Percentiles rank a stretch among this genome's conserved stretches.
These are phyloP conservation scores for Phytopythium montanum DNA, from an alignment of 352 stramenopile species.

Conservation along the genomic window DNA sequence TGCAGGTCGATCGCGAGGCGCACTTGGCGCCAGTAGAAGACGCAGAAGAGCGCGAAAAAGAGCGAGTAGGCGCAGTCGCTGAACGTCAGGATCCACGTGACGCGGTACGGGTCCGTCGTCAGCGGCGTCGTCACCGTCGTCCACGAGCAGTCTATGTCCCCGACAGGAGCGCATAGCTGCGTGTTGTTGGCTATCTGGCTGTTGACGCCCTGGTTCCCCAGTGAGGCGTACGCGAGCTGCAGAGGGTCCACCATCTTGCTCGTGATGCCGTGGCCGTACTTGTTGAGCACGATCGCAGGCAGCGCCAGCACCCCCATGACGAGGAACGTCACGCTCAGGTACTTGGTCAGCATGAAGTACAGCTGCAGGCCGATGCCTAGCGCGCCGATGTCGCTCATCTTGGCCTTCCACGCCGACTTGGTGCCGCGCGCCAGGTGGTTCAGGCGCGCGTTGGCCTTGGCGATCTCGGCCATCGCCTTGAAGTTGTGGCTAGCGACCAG, in stretches of 20 bases:
- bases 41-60: conserved; percentile 62
- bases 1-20: conserved; percentile 53
- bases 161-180: conserved; percentile 36
- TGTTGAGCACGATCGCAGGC: conserved; percentile 61
- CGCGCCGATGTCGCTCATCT: conserved; percentile 71
- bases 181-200: conserved; percentile 41
- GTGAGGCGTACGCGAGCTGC: conserved; percentile 61
- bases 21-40: conserved; percentile 47
- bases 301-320: conserved; percentile 68
- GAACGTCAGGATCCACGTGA: conserved; percentile 74
- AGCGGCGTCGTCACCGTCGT: conserved; percentile 69
- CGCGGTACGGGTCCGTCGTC: conserved; percentile 41
- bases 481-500: conserved; percentile 11
- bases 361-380: conserved; percentile 81
- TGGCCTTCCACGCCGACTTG: conserved; percentile 48
- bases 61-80: conserved; percentile 62
- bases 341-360: conserved; percentile 86
- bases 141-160: conserved; percentile 71
- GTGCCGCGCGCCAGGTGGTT: conserved; percentile 34
- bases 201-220: conserved; percentile 80
- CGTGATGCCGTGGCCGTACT: conserved; percentile 62
- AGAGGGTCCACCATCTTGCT: conserved; percentile 71
- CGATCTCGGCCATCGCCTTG: conserved; percentile 17
- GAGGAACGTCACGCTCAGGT: conserved; percentile 56
- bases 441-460: conserved; percentile 16